Conservation (phyloP, 805 yeast species). For the Barnettozyma salicaria region DNA sequence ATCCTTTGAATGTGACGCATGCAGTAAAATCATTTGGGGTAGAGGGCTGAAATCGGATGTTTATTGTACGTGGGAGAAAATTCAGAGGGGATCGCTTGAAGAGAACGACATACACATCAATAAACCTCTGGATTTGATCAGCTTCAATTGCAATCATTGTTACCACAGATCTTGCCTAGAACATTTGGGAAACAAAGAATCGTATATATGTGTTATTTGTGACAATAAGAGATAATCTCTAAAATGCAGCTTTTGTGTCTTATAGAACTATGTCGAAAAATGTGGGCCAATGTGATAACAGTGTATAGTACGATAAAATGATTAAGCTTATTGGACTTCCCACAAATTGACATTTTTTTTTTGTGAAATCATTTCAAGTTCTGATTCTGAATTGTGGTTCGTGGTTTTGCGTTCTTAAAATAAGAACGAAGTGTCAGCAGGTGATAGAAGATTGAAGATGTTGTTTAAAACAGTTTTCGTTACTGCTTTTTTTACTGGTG, state of each 20-base stretch:
- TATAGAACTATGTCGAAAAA: background rate
- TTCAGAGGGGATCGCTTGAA: slow-evolving; percentile 26
- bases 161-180: slow-evolving; percentile 55
- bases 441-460: too few species aligned
- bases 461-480: slow-evolving; percentile 8
- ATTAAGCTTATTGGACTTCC: too few species aligned
- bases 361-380: too few species aligned
- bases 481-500: slow-evolving; percentile 1
- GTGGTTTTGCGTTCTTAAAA: too few species aligned
- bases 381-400: too few species aligned
- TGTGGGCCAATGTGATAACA: too few species aligned
- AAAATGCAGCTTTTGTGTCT: background rate
- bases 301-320: too few species aligned
- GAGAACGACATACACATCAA: slow-evolving; percentile 4
- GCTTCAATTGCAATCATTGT: slow-evolving; percentile 62
- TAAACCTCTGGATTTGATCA: slow-evolving; percentile 32
- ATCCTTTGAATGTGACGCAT: slow-evolving; percentile 60
- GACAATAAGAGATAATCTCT: slow-evolving; percentile 9
- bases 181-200: slow-evolving; percentile 35
- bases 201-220: slow-evolving; percentile 38
- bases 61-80: slow-evolving; percentile 53
- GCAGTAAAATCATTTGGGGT: slow-evolving; percentile 75
- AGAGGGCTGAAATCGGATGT: slow-evolving; percentile 43
- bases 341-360: too few species aligned
- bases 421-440: too few species aligned